These are phyloP conservation scores for Ligustrum vulgare DNA, from an alignment of 257 asterid genomes.

Conservation along the genomic window DNA sequence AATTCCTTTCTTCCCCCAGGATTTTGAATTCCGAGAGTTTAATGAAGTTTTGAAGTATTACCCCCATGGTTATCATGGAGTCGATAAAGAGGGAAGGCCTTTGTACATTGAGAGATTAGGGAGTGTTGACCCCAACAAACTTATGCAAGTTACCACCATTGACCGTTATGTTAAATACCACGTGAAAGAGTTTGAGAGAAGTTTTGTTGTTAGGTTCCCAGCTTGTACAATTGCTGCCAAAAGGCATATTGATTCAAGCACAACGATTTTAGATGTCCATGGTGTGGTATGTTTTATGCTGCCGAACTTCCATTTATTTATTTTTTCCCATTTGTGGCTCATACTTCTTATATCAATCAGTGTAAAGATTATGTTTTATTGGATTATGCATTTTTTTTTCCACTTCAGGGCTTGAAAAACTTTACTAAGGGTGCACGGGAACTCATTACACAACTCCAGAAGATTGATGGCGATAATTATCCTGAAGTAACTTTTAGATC, in stretches of 20 bases:
- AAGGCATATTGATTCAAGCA: slow-evolving; percentile 92
- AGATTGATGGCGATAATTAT: slow-evolving; percentile 91
- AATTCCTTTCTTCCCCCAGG: slow-evolving; percentile 43
- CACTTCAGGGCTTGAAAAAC: slow-evolving; percentile 79
- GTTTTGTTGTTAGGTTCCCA: slow-evolving; percentile 80
- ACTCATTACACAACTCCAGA: slow-evolving; percentile 83
- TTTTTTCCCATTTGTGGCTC: background rate
- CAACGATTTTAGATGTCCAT: slow-evolving; percentile 95
- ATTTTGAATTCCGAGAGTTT: slow-evolving; percentile 77
- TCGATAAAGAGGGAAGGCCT: slow-evolving; percentile 96
- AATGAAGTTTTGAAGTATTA: slow-evolving; percentile 79
- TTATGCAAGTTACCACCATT: slow-evolving; percentile 88
- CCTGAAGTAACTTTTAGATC: slow-evolving; percentile 65
- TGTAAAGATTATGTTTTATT: background rate
- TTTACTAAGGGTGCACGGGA: slow-evolving; percentile 83
- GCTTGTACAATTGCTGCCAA: slow-evolving; percentile 97
- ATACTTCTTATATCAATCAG: background rate
- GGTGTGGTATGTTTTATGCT: slow-evolving; percentile 76
- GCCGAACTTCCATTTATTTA: background rate
- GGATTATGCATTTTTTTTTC: slow-evolving; percentile 1
- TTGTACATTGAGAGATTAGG: slow-evolving; percentile 90
- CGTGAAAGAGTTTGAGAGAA: slow-evolving; percentile 83
- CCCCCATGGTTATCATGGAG: slow-evolving; percentile 97
- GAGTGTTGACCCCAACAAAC: slow-evolving; percentile 81
- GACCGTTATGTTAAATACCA: slow-evolving; percentile 87